A percentile compares a stretch with the other conserved stretches of the same genome.
These are phyloP conservation scores for Pseudogymnoascus sp. DNA, from an alignment of 2,329 filamentous ascomycete species.

Conservation along the genomic window DNA sequence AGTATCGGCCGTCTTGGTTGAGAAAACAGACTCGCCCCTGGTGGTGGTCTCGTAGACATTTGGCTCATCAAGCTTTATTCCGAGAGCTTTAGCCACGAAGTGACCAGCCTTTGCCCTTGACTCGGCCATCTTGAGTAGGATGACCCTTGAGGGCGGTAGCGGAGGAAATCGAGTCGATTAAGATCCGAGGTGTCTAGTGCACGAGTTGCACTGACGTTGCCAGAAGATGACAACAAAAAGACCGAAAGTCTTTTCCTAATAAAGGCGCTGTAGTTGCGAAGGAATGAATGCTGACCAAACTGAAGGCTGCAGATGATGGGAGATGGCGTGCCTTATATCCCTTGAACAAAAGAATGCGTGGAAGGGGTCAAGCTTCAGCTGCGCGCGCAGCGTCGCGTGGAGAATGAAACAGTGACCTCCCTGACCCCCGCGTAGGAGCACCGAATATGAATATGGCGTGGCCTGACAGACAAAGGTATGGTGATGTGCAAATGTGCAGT, in stretches of 20 bases:
- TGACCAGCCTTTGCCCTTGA: constrained; percentile 52
- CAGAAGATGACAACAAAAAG: background rate
- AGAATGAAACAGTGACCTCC: constrained; percentile 3
- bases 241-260: background rate
- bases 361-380: background rate
- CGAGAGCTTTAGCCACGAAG: constrained; percentile 65
- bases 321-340: constrained; percentile 7
- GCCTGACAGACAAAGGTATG: background rate
- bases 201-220: constrained; percentile 4
- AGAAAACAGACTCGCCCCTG: constrained; percentile 73
- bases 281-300: background rate
- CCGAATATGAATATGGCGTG: background rate
- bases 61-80: constrained; percentile 69
- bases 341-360: background rate
- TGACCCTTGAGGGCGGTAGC: background rate
- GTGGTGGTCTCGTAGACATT: constrained; percentile 46
- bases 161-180: background rate
- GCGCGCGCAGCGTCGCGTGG: background rate
- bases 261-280: background rate
- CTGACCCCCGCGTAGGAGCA: constrained; percentile 1
- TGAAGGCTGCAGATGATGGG: background rate
- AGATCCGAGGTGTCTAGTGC: background rate
- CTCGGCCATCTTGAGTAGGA: constrained; percentile 16
- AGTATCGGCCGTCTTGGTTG: constrained; percentile 60
- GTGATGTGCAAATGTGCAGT: background rate